Base-by-base conservation (phyloP, 2,329 filamentous ascomycete species). In the Calonectria naviculata region DNA sequence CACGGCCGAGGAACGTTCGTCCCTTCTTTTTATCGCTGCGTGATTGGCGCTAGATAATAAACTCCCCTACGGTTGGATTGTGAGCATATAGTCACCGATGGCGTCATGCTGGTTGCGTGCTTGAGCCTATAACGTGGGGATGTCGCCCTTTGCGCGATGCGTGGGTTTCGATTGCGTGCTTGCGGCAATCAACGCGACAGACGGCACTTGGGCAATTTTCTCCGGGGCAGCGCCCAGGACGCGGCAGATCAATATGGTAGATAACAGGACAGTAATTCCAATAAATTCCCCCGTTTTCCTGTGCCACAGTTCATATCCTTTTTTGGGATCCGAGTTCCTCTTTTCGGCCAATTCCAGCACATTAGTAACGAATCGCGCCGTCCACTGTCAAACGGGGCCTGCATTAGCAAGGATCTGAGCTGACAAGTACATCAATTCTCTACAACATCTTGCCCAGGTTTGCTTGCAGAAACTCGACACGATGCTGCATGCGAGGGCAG, bases 101-200 rank as follows among this genome's bases (percentile, higher is more conserved):
- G 67, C 67, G 62, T 66, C 62, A 70, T 70, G 44, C 36, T 46
- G 54, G 24, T 21, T 17, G 24, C 24, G 46, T 26, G 46, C 46
- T 58, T 68, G 38, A 61, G 67, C 54, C 67, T 70, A 42, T 62
- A 44, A 52, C 46, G 60, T 62, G 19, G 41, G 31, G 41, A 49
- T 49, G 49, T 65, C 49, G 19, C 9, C 44, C 38, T 28, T 70
- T 31, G 28, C 62, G 67, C 44, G 36, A 70, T 66, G 28, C n/a
- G 44, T 58, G 38, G 42, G 62, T 47, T 61, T 34, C 24, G 41
- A 70, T 70, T 70, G 67, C 67, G 67, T 70, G 67, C 62, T 70
- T 41, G 62, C 17, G 21, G 38, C 21, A 52, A 62, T 65, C 56
- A 36, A 28, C 36, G 44, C 65, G 42, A 65, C 7, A 38, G n/a